Percentiles rank a stretch among this genome's conserved stretches.
Conservation (phyloP, 164 flowering plant species). For the Berberis vulgaris region DNA sequence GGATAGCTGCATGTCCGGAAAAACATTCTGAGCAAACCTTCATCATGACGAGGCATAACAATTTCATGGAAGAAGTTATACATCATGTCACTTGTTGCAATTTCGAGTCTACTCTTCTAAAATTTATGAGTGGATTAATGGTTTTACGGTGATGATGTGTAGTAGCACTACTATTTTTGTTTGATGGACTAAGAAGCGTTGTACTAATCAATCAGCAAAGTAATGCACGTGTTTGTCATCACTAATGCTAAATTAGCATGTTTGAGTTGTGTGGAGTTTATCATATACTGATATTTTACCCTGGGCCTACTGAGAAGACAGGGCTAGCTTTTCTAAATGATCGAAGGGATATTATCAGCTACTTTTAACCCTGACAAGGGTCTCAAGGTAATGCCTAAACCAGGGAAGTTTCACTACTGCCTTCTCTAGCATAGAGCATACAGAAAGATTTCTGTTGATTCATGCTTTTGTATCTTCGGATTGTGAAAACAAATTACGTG, state of each 20-base stretch:
- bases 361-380: background rate
- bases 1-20: background rate
- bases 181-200: no score
- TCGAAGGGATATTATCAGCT: slow-evolving; percentile 1
- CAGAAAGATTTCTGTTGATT: background rate
- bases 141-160: background rate
- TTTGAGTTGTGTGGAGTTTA: background rate
- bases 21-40: background rate
- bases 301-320: slow-evolving; percentile 3
- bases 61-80: background rate
- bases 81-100: background rate
- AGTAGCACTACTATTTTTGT: no score
- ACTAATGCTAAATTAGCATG: no score
- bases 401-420: background rate
- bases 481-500: background rate
- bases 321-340: background rate
- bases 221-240: no score
- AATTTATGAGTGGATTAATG: background rate
- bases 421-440: background rate
- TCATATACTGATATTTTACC: background rate
- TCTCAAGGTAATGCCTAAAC: slow-evolving; percentile 2
- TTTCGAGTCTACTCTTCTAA: background rate
- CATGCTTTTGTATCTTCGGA: background rate
- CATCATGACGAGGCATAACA: background rate
- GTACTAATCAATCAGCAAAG: no score